Evolutionary conservation across 2,329 filamentous ascomycete species (phyloP), one percentile per base, ranked within the genome.

Genomic region (Aspergillus transmontanensis): DNA sequence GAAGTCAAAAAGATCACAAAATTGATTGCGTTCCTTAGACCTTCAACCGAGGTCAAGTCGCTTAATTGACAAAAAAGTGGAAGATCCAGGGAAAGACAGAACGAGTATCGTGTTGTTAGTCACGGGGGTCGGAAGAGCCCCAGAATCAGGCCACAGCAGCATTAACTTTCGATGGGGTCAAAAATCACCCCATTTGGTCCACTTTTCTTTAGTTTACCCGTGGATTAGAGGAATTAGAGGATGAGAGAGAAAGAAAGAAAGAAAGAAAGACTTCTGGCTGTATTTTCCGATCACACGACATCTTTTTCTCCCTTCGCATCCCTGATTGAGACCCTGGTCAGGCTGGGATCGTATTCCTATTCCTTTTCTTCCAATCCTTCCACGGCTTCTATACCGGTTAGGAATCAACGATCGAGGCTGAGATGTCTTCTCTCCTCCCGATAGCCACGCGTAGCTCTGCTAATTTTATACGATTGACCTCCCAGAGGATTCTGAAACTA

Each of bases 111-210:
- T 28, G 46, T 50, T 50, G 46, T 50, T 50, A 50, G 48, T 39
- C 32, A 55, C 34, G 32, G 34, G 36, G 51, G 34, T 34, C 32
- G 51, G 19, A 26, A 14, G 23, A 36, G 51, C 51, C 51, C 58
- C 58, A 59, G 48, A 51, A 59, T 59, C 58, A 59, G 58, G 58
- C 58, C 58, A 59, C 46, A 45, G 19, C 23, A 48, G 58, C 58
- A 59, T 39, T 55, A 39, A 55, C 16, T 55, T 51, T n/a, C 19
- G 30, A 32, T 7, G 46, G 46, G 46, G 46, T 6, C 12, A 51
- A 48, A 59, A 32, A 54, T 59, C 58, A 59, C 48, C 21, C 58
- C 58, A 59, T 53, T 41, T 50, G 57, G 34, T n/a, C 21, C 45
- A 48, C n/a, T 45, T 41, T 2, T 19, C 36, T 41, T 41, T 41